Evolutionary conservation across 1,284 basidiomycete species (phyloP).

Genomic region (Abortiporus biennis): DNA sequence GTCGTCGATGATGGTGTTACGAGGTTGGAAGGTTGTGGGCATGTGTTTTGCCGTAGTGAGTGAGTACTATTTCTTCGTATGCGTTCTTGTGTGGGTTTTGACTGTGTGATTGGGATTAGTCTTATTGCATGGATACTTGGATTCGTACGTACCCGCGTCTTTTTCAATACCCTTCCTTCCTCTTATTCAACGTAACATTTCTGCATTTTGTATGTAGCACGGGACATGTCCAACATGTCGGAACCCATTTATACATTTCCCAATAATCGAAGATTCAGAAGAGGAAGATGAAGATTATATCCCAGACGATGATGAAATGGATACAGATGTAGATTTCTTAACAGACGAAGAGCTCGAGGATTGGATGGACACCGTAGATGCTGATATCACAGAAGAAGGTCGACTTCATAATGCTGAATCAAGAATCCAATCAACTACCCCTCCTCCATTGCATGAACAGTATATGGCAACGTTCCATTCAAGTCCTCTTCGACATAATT

Average conservation of each 20-base stretch:
- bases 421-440: no score
- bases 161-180: not conserved
- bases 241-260: constrained; percentile 48
- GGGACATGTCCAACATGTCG: constrained; percentile 69
- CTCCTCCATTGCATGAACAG: no score
- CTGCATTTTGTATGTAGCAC: constrained; percentile 34
- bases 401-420: no score
- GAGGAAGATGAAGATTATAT: constrained; percentile 65
- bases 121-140: constrained; percentile 59
- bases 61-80: constrained; percentile 27
- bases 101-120: no score
- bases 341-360: not conserved
- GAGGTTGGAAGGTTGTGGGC: constrained; percentile 51
- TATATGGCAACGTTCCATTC: no score
- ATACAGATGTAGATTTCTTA: constrained; percentile 14
- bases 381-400: no score
- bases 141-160: constrained; percentile 39
- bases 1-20: constrained; percentile 44
- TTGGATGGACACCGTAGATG: no score
- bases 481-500: no score
- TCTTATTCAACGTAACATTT: constrained; percentile 6
- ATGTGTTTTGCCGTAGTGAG: constrained; percentile 64
- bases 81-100: no score
- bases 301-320: constrained; percentile 43
- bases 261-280: constrained; percentile 44